phyloP scores from a whole-genome alignment of 2,329 filamentous ascomycete genomes.

The Trichoderma brevicompactum region DNA sequence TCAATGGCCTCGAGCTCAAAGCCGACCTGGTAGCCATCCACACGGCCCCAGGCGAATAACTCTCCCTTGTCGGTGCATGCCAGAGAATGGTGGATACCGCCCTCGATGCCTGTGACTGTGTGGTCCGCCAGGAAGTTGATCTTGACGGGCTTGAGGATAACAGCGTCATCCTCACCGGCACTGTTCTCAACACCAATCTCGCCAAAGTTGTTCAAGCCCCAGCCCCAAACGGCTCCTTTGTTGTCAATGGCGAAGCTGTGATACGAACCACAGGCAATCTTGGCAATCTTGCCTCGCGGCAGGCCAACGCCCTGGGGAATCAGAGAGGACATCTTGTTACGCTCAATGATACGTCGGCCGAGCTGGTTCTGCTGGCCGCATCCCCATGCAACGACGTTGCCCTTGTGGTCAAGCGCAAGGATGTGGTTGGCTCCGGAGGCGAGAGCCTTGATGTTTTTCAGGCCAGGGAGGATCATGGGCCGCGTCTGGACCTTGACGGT shows the following conservation, averaged over 20 bases:
- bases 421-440: conserved; percentile 73
- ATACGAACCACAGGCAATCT: conserved; percentile 70
- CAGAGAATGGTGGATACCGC: conserved; percentile 75
- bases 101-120: conserved; percentile 69
- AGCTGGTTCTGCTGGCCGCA: conserved; percentile 70
- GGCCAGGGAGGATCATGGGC: conserved; percentile 60
- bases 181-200: conserved; percentile 71
- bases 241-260: conserved; percentile 81
- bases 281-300: conserved; percentile 61
- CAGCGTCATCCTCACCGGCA: conserved; percentile 59
- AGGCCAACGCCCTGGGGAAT: conserved; percentile 62
- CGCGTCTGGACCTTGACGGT: conserved; percentile 54
- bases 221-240: conserved; percentile 73
- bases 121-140: conserved; percentile 67
- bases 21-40: conserved; percentile 59
- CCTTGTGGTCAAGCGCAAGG: conserved; percentile 67
- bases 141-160: conserved; percentile 71
- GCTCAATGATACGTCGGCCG: conserved; percentile 62
- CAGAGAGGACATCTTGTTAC: conserved; percentile 66
- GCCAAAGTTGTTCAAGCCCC: conserved; percentile 87
- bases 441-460: conserved; percentile 68
- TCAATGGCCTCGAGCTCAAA: conserved; percentile 57
- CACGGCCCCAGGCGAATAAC: conserved; percentile 64
- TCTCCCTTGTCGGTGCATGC: conserved; percentile 61
- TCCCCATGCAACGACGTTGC: conserved; percentile 72